Evolutionary conservation across 495 filamentous ascomycete species (phyloP), one percentile per base, ranked within the genome.

Genomic region (Hyaloscypha bicolor): DNA sequence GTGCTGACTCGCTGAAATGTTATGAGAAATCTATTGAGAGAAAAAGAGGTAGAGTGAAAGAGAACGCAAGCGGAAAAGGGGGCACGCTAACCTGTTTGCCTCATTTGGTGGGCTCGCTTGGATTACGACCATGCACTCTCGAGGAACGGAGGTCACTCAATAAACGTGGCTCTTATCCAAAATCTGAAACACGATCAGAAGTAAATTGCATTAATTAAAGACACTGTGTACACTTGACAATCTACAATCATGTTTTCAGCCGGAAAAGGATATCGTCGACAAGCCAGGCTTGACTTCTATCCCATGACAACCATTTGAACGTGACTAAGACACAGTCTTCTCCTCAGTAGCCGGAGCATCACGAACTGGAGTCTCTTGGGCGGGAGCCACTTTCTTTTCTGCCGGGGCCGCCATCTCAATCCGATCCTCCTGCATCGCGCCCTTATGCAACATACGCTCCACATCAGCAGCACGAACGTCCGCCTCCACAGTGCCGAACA

Each of bases 401-500:
- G 4, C 42, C 42, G 9, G 9, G 16, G 11, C 42, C 42, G 16
- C 16, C 9, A 4, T 48, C 42, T 48, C 42, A 19, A 48, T 1
- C 6, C 16, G 42, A 30, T 48, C 60, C 52, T 62, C 51, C 25
- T 45, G 12, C 31, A 56, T 14, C 16, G n/a, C 56, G 25, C 55
- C 55, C 35, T 80, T 79, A 16, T 80, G 73, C 67, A 81, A n/a
- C 9, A 76, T 76, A 9, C 77, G 71, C 68, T 82, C 79, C n/a
- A 82, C 75, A 72, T 81, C 79, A 9, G 73, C 76, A 2, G 66
- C 68, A 35, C 79, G 59, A 65, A 78, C 73, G 14, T 66, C 69
- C 51, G 75, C 77, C 61, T 79, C 77, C 22, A 82, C 71, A 29
- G 75, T 72, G 9, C 80, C 81, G 45, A 83, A 83, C 12, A 83